Evolutionary conservation across 805 yeast genomes (phyloP), one percentile per base, ranked within the genome.

Genomic region (Brettanomyces naardenensis): DNA sequence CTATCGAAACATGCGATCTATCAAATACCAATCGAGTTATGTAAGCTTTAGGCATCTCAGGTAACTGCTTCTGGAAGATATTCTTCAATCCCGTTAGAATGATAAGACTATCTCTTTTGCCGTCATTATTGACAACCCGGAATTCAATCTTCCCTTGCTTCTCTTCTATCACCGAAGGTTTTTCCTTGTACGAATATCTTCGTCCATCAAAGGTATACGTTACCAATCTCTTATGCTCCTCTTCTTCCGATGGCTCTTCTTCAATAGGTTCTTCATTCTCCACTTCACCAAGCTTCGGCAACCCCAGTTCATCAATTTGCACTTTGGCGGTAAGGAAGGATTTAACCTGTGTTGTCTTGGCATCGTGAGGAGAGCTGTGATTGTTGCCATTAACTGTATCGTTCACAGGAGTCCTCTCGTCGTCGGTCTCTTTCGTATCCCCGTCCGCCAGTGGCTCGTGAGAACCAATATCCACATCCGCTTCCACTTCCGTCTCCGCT

Each of bases 31-130:
- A 71, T 47, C 98, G 67, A 5, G 96, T 87, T 53, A 92, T 92
- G 61, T 92, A 92, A 55, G 92, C 97, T 44, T 92, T 74, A 17
- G 99, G 99, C 99, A 92, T 92, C 61, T 92, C 90, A 2, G 99
- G 99, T 45, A 92, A 71, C 62, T 92, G 99, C 53, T 89, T 89
- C 58, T 92, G 98, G 59, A 92, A 92, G 46, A 92, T 90, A 56
- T 90, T 92, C 61, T 92, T 92, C 44, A 92, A 63, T 1, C 99
- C 99, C 0, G 97, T 92, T 44, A 92, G 66, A 35, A 92, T 90
- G 69, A 92, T 86, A 67, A 92, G 66, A 58, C 75, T 86, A 51
- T 92, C 98, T 43, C 72, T 71, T 2, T 88, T 70, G 54, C 88
- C 86, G 58, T 92, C 97, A 62, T 92, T 90, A 60, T 92, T 92